Conservation (phyloP, 1,284 basidiomycete species). For the Blastosporella zonata region DNA sequence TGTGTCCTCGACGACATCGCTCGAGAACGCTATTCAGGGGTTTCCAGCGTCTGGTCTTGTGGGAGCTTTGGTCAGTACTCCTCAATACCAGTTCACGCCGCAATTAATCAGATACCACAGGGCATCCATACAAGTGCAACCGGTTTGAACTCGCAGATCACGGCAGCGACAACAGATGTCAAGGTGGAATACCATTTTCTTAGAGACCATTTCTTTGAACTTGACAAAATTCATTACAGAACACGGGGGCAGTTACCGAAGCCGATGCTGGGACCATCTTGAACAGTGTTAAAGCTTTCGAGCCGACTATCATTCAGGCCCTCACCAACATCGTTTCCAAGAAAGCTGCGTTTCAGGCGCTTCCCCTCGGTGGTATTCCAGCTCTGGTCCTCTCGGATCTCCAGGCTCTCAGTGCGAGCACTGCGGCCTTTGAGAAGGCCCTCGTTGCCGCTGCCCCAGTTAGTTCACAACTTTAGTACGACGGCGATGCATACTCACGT, state of each 20-base stretch:
- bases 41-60: constrained; percentile 23
- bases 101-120: not conserved
- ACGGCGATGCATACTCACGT: not conserved
- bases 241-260: constrained; percentile 7
- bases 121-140: not conserved
- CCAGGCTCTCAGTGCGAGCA: constrained; percentile 15
- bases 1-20: constrained; percentile 23
- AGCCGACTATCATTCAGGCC: constrained; percentile 20
- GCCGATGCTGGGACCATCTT: constrained; percentile 21
- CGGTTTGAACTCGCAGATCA: not conserved
- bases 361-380: constrained; percentile 20
- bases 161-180: not conserved
- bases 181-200: not conserved
- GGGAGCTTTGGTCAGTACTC: constrained; percentile 23
- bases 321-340: constrained; percentile 15
- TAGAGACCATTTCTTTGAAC: not conserved
- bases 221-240: not conserved
- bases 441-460: constrained; percentile 21
- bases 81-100: not conserved
- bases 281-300: constrained; percentile 14
- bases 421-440: constrained; percentile 12
- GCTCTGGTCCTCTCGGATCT: constrained; percentile 25
- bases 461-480: not conserved
- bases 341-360: constrained; percentile 19
- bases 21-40: constrained; percentile 28